phyloP scores from a whole-genome alignment of 352 stramenopile species.

The Globisporangium mamillatum region DNA sequence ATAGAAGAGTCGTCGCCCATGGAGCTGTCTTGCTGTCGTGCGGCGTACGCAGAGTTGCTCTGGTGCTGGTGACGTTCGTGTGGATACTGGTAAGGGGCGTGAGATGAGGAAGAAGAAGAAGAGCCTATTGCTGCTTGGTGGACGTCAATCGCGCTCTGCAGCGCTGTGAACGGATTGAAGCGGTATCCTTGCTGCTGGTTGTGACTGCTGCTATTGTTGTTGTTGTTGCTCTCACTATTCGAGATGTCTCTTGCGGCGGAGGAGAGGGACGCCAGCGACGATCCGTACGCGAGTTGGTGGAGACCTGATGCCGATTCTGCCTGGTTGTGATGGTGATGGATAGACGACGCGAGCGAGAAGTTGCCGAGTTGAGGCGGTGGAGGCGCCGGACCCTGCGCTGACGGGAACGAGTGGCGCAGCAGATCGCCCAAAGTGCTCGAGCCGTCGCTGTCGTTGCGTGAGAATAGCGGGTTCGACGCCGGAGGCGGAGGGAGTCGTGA shows the following conservation, averaged over 20 bases:
- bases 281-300: constrained; percentile 51
- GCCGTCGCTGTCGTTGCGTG: constrained; percentile 53
- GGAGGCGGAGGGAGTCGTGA: constrained; percentile 28
- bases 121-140: constrained; percentile 19
- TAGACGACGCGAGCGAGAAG: constrained; percentile 18
- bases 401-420: constrained; percentile 40
- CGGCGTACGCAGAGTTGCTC: not conserved
- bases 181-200: constrained; percentile 26
- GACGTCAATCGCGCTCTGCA: constrained; percentile 58
- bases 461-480: constrained; percentile 52
- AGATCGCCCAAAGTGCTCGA: constrained; percentile 44
- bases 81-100: constrained; percentile 15
- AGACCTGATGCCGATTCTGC: constrained; percentile 29
- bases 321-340: not conserved
- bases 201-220: not conserved
- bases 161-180: constrained; percentile 58
- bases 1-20: constrained; percentile 14
- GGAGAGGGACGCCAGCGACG: constrained; percentile 23
- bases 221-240: constrained; percentile 11
- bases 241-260: constrained; percentile 17
- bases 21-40: not conserved
- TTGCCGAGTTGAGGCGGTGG: constrained; percentile 16
- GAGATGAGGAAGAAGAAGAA: not conserved
- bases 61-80: constrained; percentile 18
- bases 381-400: constrained; percentile 17